These are phyloP conservation scores for Mycena floridula DNA, from an alignment of 768 basidiomycete species.

Conservation along the genomic window DNA sequence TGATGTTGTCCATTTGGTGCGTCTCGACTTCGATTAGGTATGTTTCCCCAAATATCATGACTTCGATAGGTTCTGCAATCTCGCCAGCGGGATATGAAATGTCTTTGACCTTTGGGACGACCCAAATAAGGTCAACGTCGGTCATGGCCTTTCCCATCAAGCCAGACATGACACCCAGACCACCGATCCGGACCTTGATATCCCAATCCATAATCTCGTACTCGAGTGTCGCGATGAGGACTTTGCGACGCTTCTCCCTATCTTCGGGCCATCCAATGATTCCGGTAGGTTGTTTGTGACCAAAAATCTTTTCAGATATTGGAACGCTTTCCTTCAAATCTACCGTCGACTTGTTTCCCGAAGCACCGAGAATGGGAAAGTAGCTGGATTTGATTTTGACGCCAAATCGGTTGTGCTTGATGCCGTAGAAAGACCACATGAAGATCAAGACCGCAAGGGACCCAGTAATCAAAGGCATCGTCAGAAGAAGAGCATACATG, in stretches of 20 bases:
- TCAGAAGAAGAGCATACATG: slow-evolving; percentile 79
- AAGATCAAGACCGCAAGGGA: slow-evolving; percentile 78
- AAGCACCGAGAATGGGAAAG: slow-evolving; percentile 76
- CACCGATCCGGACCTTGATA: slow-evolving; percentile 96
- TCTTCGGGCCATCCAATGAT: slow-evolving; percentile 97
- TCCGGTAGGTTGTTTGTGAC: slow-evolving; percentile 56
- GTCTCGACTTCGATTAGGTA: slow-evolving; percentile 96
- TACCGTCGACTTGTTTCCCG: slow-evolving; percentile 60
- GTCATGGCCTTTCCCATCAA: slow-evolving; percentile 99
- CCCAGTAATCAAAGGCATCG: slow-evolving; percentile 83
- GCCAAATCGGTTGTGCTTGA: slow-evolving; percentile 91
- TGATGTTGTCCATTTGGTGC: slow-evolving; percentile 91
- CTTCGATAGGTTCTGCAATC: slow-evolving; percentile 89
- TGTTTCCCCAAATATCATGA: slow-evolving; percentile 92
- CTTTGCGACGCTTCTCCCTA: slow-evolving; percentile 84
- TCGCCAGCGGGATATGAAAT: slow-evolving; percentile 90
- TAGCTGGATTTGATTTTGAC: slow-evolving; percentile 72
- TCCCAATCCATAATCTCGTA: slow-evolving; percentile 99
- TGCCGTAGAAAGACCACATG: slow-evolving; percentile 96
- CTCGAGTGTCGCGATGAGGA: slow-evolving; percentile 88
- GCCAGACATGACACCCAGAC: slow-evolving; percentile 95
- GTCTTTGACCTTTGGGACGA: slow-evolving; percentile 92
- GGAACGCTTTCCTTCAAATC: slow-evolving; percentile 62
- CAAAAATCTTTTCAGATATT: slow-evolving; percentile 70
- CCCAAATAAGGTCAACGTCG: slow-evolving; percentile 92